Evolutionary conservation across 2,329 filamentous ascomycete genomes (phyloP), one percentile per base, ranked within the genome.

Genomic region (Xylariaceae sp.): DNA sequence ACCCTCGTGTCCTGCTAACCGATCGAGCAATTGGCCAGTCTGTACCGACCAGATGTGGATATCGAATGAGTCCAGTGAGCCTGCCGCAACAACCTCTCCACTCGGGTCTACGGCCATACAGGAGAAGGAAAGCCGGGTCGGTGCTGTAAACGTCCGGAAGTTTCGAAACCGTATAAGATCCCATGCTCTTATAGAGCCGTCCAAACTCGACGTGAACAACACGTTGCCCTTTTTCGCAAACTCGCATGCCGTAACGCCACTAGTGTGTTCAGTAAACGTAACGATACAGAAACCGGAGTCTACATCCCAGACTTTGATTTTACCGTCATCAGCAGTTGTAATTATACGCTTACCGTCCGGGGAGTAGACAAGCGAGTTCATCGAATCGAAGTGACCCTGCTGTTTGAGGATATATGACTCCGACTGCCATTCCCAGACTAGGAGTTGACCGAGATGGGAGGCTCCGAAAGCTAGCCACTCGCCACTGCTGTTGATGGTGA

Each of bases 371-470:
- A 99, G 80, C 0, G 92, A 84, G 74, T 97, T 97, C 84, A 97
- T 92, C 1, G 91, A 89, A 73, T 99, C 94, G 65, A 96, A 92
- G 75, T 99, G 94, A 0, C 93, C 94, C 74, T 97, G 94, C 71
- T 99, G 94, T 76, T 99, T 99, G 52, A 99, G 79, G 60, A 99
- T 95, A 74, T 99, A 99, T 4, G 93, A 97, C 74, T 99, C 95
- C 0, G 94, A 99, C 72, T 97, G 93, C 92, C 95, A 99, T 73
- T 99, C 94, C 94, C 94, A 99, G 3, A 99, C 94, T 3, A 99
- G 78, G n/a, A 99, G 80, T 72, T 99, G 94, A 0, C 95, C 95
- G 4, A 96, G 82, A 69, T 95, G 95, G 1, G 94, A 96, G 0
- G 95, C 94, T 11, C 93, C 94, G 73, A 99, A 97, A 0, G 95